A percentile compares a stretch with the other conserved stretches of the same genome.
Evolutionary conservation across 108 stramenopile species (phyloP).

Genomic region (Aurantiochytrium sp.): DNA sequence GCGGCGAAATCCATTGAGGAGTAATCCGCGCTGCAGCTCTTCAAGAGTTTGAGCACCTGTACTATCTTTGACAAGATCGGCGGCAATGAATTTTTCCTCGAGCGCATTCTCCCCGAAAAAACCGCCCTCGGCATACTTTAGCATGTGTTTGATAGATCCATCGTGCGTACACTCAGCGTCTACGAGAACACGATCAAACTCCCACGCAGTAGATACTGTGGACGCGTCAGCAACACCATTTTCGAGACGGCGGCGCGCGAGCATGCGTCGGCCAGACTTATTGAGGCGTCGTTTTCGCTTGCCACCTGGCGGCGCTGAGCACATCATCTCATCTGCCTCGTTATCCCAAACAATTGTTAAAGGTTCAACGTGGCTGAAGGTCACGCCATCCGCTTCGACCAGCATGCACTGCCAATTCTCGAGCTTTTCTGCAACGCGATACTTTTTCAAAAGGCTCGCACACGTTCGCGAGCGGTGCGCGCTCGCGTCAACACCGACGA

Average conservation of each 20-base stretch:
- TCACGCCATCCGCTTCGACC: slow-evolving; percentile 28
- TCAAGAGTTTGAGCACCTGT: slow-evolving; percentile 37
- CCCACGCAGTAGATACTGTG: neutral
- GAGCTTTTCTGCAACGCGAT: slow-evolving; percentile 47
- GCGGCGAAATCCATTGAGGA: slow-evolving; percentile 62
- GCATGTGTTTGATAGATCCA: slow-evolving; percentile 63
- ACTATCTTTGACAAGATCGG: slow-evolving; percentile 30
- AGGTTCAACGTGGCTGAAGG: neutral
- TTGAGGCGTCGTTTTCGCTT: slow-evolving; percentile 70
- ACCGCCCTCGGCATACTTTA: slow-evolving; percentile 7
- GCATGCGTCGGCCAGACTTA: slow-evolving; percentile 70
- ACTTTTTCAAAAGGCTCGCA: slow-evolving; percentile 65
- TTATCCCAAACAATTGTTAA: slow-evolving; percentile 63
- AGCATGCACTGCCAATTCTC: slow-evolving; percentile 30
- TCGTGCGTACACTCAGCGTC: slow-evolving; percentile 91
- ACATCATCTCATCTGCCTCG: neutral
- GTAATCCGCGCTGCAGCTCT: slow-evolving; percentile 63
- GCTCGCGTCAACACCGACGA: slow-evolving; percentile 71
- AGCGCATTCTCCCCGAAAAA: neutral
- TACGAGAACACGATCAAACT: slow-evolving; percentile 76
- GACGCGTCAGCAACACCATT: neutral
- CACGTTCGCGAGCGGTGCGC: slow-evolving; percentile 54
- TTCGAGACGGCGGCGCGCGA: slow-evolving; percentile 42
- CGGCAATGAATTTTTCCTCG: slow-evolving; percentile 6
- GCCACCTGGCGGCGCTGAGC: neutral